phyloP scores from a whole-genome alignment of 1,284 basidiomycete genomes.

The Cutaneotrichosporon daszewskae region DNA sequence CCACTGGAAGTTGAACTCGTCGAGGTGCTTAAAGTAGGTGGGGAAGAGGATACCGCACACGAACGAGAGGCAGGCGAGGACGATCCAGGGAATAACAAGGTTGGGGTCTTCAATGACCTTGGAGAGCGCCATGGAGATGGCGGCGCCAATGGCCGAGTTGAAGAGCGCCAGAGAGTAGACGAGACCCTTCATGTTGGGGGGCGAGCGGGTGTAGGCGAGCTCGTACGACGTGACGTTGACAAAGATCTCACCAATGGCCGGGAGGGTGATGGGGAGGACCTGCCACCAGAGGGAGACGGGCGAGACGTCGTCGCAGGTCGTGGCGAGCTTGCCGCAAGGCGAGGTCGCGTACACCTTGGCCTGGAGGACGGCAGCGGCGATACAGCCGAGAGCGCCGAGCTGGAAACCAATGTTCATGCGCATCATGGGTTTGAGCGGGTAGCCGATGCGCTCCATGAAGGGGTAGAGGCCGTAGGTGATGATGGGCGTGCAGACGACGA shows the following conservation, averaged over 20 bases:
- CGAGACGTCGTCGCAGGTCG: constrained; percentile 28
- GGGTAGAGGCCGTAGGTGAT: constrained; percentile 50
- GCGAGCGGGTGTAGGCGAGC: constrained; percentile 50
- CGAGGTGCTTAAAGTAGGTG: constrained; percentile 26
- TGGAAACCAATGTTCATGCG: constrained; percentile 36
- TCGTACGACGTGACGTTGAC: constrained; percentile 52
- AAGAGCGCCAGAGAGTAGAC: constrained; percentile 48
- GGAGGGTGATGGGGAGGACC: constrained; percentile 49
- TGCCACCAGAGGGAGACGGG: constrained; percentile 42
- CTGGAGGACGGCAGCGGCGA: constrained; percentile 26
- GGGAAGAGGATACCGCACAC: constrained; percentile 23
- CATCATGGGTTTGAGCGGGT: constrained; percentile 36
- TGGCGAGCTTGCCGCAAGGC: constrained; percentile 48
- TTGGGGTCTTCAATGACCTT: constrained; percentile 46
- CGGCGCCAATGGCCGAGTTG: constrained; percentile 44
- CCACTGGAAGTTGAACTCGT: constrained; percentile 26
- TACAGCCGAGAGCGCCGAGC: constrained; percentile 1
- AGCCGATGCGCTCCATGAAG: constrained; percentile 42
- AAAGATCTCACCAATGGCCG: constrained; percentile 51
- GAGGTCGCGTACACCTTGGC: constrained; percentile 50
- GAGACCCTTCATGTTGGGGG: constrained; percentile 47
- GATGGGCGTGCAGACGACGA: constrained; percentile 49
- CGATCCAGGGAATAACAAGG: constrained; percentile 49
- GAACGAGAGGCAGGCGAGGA: constrained; percentile 41
- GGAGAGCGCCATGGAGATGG: constrained; percentile 29